phyloP scores from a whole-genome alignment of 805 yeast species.

The Candida chauliodis region DNA sequence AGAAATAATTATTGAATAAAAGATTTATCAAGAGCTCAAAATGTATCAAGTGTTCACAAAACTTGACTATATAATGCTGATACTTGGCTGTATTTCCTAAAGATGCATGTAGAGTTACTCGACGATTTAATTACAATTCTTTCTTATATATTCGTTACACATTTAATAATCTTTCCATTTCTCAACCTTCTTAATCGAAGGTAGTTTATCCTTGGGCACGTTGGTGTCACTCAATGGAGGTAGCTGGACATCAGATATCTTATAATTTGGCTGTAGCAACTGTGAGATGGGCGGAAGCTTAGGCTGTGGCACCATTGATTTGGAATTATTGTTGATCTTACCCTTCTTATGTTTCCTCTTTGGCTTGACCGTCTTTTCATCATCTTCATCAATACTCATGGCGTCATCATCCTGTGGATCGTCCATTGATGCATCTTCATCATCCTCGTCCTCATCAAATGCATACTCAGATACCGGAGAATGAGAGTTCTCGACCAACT shows the following conservation, averaged over 20 bases:
- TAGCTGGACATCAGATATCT: constrained; percentile 3
- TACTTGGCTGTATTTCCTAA: too few relatives aligned
- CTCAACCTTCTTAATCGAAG: constrained; percentile 9
- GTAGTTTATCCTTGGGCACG: constrained; percentile 5
- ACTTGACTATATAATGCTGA: too few relatives aligned
- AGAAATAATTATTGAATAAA: too few relatives aligned
- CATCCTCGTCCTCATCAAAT: constrained; percentile 2
- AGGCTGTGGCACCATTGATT: constrained; percentile 1
- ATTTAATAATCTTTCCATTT: constrained; percentile 7
- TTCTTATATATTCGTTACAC: too few relatives aligned
- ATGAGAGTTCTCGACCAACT: constrained; percentile 1
- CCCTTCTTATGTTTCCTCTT: neutral
- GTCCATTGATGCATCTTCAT: constrained; percentile 7
- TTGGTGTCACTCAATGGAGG: constrained; percentile 7
- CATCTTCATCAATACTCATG: constrained; percentile 1
- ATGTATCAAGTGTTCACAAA: too few relatives aligned
- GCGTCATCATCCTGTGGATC: neutral
- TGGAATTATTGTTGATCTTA: neutral
- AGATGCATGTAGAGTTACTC: too few relatives aligned
- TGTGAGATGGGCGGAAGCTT: constrained; percentile 9
- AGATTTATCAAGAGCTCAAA: too few relatives aligned
- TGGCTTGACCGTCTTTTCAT: neutral
- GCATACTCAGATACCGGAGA: constrained; percentile 3
- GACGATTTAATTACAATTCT: too few relatives aligned
- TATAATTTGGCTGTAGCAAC: constrained; percentile 6